Evolutionary conservation across 495 filamentous ascomycete species (phyloP).

Genomic region (Aspergillus wentii): DNA sequence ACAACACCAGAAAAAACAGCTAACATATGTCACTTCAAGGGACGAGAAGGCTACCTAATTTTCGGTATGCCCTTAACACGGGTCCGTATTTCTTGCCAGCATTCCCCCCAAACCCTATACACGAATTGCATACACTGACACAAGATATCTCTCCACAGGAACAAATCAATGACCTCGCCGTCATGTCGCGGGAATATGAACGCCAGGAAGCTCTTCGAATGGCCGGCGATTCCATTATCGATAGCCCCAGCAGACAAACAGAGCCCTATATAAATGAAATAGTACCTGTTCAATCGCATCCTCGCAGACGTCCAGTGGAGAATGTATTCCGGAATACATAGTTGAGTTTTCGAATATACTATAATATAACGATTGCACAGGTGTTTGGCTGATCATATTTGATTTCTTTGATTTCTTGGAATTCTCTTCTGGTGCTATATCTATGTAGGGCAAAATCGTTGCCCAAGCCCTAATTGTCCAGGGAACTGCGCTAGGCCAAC

Average conservation of each 20-base stretch:
- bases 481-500: no score
- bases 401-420: no score
- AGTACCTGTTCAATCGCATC: constrained; percentile 33
- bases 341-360: no score
- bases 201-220: constrained; percentile 47
- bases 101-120: not conserved
- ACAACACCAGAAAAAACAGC: constrained; percentile 1
- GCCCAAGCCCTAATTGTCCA: no score
- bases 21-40: constrained; percentile 27
- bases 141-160: constrained; percentile 21
- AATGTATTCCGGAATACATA: constrained; percentile 25
- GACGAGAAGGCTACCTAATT: constrained; percentile 51
- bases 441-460: no score
- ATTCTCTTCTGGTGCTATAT: no score
- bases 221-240: constrained; percentile 23
- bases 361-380: no score
- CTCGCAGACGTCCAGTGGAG: constrained; percentile 26
- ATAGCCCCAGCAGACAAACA: constrained; percentile 15
- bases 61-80: constrained; percentile 46
- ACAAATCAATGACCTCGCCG: constrained; percentile 50
- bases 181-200: constrained; percentile 49
- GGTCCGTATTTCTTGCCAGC: constrained; percentile 25
- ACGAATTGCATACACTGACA: not conserved
- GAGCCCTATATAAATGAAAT: constrained; percentile 50
- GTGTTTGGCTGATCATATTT: no score